These are phyloP conservation scores for Neurospora sp. DNA, from an alignment of 495 filamentous ascomycete species.

Conservation along the genomic window DNA sequence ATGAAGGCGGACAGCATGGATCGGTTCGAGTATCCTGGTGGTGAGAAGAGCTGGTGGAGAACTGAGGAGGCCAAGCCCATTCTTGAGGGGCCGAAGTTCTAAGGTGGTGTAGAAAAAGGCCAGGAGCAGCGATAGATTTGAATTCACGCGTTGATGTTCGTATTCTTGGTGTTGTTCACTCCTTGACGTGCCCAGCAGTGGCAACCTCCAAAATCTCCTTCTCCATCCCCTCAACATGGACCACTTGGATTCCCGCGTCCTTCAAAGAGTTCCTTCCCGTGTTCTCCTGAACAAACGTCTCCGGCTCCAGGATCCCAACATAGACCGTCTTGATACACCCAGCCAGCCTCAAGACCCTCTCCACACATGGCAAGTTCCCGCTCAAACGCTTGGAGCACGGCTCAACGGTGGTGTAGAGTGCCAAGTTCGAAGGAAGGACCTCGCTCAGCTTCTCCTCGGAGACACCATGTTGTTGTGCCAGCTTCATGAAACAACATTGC, in stretches of 20 bases:
- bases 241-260: constrained; percentile 62
- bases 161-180: background rate
- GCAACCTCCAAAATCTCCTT: constrained; percentile 72
- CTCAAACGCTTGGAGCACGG: constrained; percentile 75
- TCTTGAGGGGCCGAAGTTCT: constrained; percentile 47
- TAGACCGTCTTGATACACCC: constrained; percentile 65
- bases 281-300: constrained; percentile 76
- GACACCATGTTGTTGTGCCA: constrained; percentile 39
- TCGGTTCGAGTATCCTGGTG: constrained; percentile 61
- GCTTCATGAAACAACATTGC: constrained; percentile 79
- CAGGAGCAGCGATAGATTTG: background rate
- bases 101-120: background rate
- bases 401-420: constrained; percentile 90
- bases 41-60: constrained; percentile 76
- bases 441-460: constrained; percentile 45
- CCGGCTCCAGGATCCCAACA: constrained; percentile 80
- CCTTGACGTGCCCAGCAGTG: constrained; percentile 56
- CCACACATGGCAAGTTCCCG: constrained; percentile 73
- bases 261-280: constrained; percentile 60
- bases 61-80: constrained; percentile 58
- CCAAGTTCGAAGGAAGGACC: constrained; percentile 44
- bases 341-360: constrained; percentile 61
- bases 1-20: constrained; percentile 89
- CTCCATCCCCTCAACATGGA: constrained; percentile 66
- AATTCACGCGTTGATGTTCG: background rate